Percentiles rank a stretch among this genome's conserved stretches.
Conservation (phyloP, 805 yeast species). For the Candida maltosa region DNA sequence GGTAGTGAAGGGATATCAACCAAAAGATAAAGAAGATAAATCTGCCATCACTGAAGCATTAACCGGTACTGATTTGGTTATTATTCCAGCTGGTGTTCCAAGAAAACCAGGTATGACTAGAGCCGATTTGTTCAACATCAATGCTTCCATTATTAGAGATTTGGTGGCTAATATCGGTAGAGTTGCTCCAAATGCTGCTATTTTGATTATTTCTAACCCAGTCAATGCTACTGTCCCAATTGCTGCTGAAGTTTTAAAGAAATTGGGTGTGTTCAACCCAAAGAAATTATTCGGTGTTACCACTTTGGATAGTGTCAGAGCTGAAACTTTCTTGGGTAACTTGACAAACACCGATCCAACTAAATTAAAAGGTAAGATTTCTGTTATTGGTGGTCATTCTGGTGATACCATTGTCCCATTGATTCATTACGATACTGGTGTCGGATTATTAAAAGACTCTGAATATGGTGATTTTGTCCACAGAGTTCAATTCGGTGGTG, state of each 20-base stretch:
- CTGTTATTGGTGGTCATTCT: constrained; percentile 46
- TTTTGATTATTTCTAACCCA: constrained; percentile 44
- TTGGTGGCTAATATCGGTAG: constrained; percentile 38
- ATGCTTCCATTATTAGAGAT: constrained; percentile 43
- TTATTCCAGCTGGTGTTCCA: constrained; percentile 48
- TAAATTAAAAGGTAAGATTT: constrained; percentile 34
- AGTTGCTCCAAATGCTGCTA: constrained; percentile 40
- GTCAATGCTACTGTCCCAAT: constrained; percentile 46
- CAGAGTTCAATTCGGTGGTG: constrained; percentile 72
- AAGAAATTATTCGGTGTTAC: constrained; percentile 45
- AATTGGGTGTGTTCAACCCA: constrained; percentile 44
- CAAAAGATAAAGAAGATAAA: constrained; percentile 34
- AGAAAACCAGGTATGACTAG: constrained; percentile 49
- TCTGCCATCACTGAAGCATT: constrained; percentile 35
- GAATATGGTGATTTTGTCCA: constrained; percentile 29
- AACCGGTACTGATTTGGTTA: constrained; percentile 35
- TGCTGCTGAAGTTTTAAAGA: constrained; percentile 47
- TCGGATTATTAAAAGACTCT: constrained; percentile 9
- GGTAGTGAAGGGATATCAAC: constrained; percentile 38
- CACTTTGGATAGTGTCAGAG: constrained; percentile 44
- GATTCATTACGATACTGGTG: constrained; percentile 16
- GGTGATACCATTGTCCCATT: constrained; percentile 47
- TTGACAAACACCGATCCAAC: constrained; percentile 30
- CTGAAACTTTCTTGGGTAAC: constrained; percentile 42
- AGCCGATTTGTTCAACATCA: constrained; percentile 45